These are phyloP conservation scores for Vaucheria bursata DNA, from an alignment of 352 stramenopile genomes.

Conservation along the genomic window DNA sequence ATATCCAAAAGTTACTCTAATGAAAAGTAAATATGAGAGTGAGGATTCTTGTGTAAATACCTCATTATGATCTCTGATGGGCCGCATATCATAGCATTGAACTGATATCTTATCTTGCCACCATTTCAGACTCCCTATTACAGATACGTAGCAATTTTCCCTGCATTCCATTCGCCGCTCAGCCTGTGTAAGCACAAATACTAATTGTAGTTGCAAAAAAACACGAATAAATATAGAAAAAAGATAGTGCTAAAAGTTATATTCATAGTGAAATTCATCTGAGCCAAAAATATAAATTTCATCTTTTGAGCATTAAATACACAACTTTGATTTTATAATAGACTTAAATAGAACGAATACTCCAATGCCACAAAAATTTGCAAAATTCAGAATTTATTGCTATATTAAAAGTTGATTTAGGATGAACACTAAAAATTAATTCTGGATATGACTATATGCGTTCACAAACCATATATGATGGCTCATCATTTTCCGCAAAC, in stretches of 20 bases:
- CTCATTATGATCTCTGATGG: conserved; percentile 42
- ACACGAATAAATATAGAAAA: neutral
- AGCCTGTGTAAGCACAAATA: neutral
- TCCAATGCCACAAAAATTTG: neutral
- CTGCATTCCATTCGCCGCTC: neutral
- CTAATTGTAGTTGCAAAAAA: neutral
- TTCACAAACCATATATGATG: neutral
- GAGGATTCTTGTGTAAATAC: conserved; percentile 11
- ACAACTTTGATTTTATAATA: neutral
- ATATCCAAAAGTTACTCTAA: no score
- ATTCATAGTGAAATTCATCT: neutral
- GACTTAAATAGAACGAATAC: neutral
- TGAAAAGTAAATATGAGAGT: no score
- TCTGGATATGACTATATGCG: no score
- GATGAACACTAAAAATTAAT: no score
- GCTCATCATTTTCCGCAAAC: conserved; percentile 5
- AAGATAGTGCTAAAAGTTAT: neutral
- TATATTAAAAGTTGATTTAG: no score
- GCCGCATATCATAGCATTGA: conserved; percentile 34
- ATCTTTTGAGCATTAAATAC: neutral
- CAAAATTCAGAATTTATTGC: neutral
- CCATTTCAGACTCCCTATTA: neutral
- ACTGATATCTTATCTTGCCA: conserved; percentile 41
- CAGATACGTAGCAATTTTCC: neutral
- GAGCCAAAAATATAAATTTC: neutral